Base-by-base conservation (phyloP, 768 basidiomycete species). In the Suillus subalutaceus region DNA sequence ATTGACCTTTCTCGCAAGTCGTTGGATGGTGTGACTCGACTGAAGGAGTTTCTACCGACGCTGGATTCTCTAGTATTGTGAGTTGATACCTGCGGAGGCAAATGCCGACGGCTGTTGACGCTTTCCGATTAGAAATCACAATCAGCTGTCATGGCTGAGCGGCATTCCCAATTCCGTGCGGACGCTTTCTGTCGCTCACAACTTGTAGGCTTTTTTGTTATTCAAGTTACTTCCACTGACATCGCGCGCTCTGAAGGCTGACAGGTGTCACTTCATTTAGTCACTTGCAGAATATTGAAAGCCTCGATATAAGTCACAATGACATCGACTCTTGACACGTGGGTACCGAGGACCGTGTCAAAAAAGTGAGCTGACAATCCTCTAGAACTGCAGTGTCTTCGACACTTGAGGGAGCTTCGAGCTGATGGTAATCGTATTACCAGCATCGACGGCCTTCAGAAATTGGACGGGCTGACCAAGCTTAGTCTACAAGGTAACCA, bases 261-360 rank as follows among this genome's bases (percentile, higher is more conserved):
- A 92, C 93, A 71, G 86, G 88, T 68, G 80, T 96, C 69, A 95
- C 95, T 41, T 94, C 96, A 32, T 97, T 94, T 78, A 84, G 85
- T 74, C 95, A 98, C 77, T 82, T 99, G 72, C 80, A 84, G 43
- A 92, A 93, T 74, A 84, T 99, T 50, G 94, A 96, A 79, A 87
- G 86, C 72, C 84, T 99, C 73, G 95, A 99, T 79, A 88, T 99
- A 67, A 95, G 94, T 76, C 77, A 87, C 72, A 99, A 99, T 77
- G 86, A 93, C 69, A 84, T 99, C 62, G 94, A 97, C 67, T 93
- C 93, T 9, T 99, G 65, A 85, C 83, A 59, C 94, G 94, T 97
- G 77, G 79, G 93, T 89, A 46, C 52, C 6, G 41, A 32, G 26
- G 46, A 40, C 12, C 6, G 38, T 60, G 18, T 20, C 59, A 32